Evolutionary conservation across 768 basidiomycete species (phyloP), one percentile per base, ranked within the genome.

Genomic region (Chalciporus sphaerocephalus): DNA sequence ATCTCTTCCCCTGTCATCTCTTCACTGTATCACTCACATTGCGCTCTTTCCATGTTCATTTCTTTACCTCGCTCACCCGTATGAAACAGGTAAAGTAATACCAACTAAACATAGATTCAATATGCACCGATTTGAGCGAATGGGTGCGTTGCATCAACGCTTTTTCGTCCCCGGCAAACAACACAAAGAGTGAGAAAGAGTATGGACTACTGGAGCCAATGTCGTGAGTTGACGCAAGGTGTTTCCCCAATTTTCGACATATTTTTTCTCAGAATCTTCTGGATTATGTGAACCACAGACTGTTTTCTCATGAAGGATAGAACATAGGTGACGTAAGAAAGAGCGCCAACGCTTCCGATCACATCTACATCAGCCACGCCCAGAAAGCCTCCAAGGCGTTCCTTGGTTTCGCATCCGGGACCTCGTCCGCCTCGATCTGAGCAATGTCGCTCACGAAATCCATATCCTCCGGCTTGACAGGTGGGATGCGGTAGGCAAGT

Each of bases 361-460:
- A n/a, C n/a, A 41, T 22, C 69, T 85, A 70, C 50, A 92, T 86
- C 64, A 93, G 66, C 84, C 84, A 87, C 47, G 65, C 68, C 90
- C 91, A 92, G 66, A 91, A 74, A 21, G 79, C 79, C 46, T 87
- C 87, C 3, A 68, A 0, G 56, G 68, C 77, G 60, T 85, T 92
- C 55, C 52, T 79, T 2, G 92, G 87, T 12, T 81, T 80, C 6
- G 76, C 76, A 16, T 90, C 85, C 35, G 90, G 86, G 55, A 76
- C 78, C 73, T 72, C 74, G 2, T 79, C 81, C 0, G 83, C 83
- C 57, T 83, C 83, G 36, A 88, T 82, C 58, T 84, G 78, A 27
- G 76, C 81, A 44, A 87, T 71, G 48, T 83, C 79, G 5, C 75
- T 73, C 34, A 82, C 68, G 59, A 94, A 93, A 68, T 96, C 94